Evolutionary conservation across 2,329 filamentous ascomycete species (phyloP), one percentile per base, ranked within the genome.

Genomic region (Xylaria sp.): DNA sequence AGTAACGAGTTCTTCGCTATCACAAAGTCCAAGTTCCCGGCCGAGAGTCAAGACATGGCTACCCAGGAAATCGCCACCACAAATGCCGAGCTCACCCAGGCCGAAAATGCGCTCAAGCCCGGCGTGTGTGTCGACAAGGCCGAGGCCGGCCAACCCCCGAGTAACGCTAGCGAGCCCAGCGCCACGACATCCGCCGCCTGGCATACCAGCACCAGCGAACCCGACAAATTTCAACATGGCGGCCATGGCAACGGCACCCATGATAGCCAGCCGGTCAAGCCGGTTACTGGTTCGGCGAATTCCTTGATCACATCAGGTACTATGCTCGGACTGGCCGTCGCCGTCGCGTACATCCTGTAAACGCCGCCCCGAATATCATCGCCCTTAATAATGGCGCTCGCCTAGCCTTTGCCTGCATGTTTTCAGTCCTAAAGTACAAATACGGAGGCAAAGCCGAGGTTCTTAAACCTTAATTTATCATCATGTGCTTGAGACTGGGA

Each of bases 1-100:
- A 60, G 51, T 48, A 54, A 63, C 44, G 23, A 62, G 1, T 63
- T 67, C 46, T 68, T 60, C 58, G 29, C 15, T 15, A 47, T 58
- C 37, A 29, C 46, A 7, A 59, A 35, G 29, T 25, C 7, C 15
- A 67, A 67, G 51, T 67, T 58, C 58, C 66, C 66, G 3, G 11
- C 25, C 5, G 56, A 57, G 25, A n/a, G 35, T 27, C 62, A 65
- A 29, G 46, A 27, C 1, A 13, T 40, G 31, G 64, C 58, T 7
- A n/a, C 4, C 17, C 1, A 60, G 8, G 51, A 66, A 10, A 60
- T 67, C 40, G 11, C 33, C 10, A 33, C 9, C 5, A 49, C 35
- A 3, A 54, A 63, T 25, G 29, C n/a, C 5, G 37, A 53, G 27
- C 67, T 68, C 52, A 31, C n/a, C n/a, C 31, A 38, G 17, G 49